Base-by-base conservation (phyloP, 129 eudicot species). In the Chrysanthemum makinoi region DNA sequence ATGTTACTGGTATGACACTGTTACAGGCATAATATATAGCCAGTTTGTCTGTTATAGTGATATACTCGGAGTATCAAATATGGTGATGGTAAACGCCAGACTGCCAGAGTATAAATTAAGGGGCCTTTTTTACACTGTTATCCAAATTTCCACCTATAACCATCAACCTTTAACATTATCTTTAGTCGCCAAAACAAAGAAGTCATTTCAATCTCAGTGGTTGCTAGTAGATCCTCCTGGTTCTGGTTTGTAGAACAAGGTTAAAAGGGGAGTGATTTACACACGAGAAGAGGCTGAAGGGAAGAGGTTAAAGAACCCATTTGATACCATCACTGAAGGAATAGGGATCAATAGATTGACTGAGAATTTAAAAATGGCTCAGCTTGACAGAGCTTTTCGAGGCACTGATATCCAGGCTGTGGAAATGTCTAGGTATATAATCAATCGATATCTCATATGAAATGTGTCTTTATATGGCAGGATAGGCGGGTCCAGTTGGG, bases 241-340 rank as follows among this genome's bases (percentile, higher is more conserved):
- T 68, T 94, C 99, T 72, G 99, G 99, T 73, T 80, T 94, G 83
- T 94, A 73, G 81, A 94, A 94, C 82, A 86, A 88, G 70, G 97
- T 94, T 75, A 87, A 89, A 43, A 83, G 99, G 79, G 99, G 99
- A 46, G 99, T 94, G 70, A 94, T 94, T 97, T 94, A 94, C 89
- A 89, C 99, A 7, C 87, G 69, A 72, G 99, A 94, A 82, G 99
- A 94, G 82, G 99, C 99, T 75, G 99, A 94, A 83, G 99, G 99
- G 17, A 83, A 85, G 77, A 83, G 99, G 65, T 80, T 94, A 58
- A 94, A 84, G 72, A 94, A 94, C 80, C 99, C 99, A 67, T 94
- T 94, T 80, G 99, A 94, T 76, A 89, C 99, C 16, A 66, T 94
- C 39, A 94, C 99, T 5, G 99, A 94, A 83, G 99, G 99, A 71